phyloP scores from a whole-genome alignment of 2,329 filamentous ascomycete species.

The Pestalotiopsis sp. region DNA sequence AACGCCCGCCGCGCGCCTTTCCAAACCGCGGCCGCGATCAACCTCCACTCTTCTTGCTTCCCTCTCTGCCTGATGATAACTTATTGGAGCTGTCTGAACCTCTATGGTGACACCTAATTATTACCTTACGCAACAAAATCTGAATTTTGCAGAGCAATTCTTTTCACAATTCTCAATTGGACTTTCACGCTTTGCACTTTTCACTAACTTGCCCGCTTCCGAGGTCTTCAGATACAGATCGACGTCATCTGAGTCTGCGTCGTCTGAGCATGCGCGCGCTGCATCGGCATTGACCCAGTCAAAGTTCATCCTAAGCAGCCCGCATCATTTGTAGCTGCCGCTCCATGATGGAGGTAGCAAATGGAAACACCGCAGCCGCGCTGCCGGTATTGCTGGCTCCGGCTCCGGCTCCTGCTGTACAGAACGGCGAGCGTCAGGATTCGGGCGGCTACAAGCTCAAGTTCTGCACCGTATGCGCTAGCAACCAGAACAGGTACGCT shows the following conservation, averaged over 20 bases:
- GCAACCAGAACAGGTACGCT: conserved; percentile 89
- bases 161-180: background rate
- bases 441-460: conserved; percentile 80
- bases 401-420: conserved; percentile 25
- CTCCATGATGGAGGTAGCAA: conserved; percentile 39
- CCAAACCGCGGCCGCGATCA: background rate
- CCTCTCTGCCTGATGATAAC: conserved; percentile 43
- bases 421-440: conserved; percentile 50
- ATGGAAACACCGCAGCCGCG: conserved; percentile 35
- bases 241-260: background rate
- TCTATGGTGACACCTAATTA: conserved; percentile 60
- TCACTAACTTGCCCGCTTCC: background rate
- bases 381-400: conserved; percentile 21
- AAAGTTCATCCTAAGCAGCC: conserved; percentile 20
- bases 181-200: background rate
- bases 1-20: background rate
- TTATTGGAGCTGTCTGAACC: conserved; percentile 82
- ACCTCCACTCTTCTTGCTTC: background rate
- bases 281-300: background rate
- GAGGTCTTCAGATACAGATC: background rate
- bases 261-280: conserved; percentile 14
- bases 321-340: conserved; percentile 16
- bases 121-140: conserved; percentile 59
- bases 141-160: conserved; percentile 21
- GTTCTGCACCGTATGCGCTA: conserved; percentile 98